phyloP scores from a whole-genome alignment of 2,329 filamentous ascomycete genomes.

The Penicillium expansum region DNA sequence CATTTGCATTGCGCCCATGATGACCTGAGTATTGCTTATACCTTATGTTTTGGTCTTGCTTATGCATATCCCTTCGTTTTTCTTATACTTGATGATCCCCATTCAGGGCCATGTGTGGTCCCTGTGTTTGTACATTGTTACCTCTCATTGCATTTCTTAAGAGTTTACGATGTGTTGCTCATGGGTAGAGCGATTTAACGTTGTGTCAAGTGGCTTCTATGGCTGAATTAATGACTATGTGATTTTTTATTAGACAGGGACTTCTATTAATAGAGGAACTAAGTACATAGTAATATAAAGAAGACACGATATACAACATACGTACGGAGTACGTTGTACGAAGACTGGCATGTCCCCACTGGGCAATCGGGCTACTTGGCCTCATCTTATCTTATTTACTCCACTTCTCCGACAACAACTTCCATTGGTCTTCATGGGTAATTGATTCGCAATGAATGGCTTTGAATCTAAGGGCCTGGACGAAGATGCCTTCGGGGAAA shows the following conservation, averaged over 20 bases:
- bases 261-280: not conserved
- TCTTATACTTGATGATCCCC: constrained; percentile 19
- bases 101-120: constrained; percentile 8
- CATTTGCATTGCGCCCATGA: constrained; percentile 27
- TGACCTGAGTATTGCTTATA: constrained; percentile 18
- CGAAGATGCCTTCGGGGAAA: constrained; percentile 77
- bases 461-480: constrained; percentile 68
- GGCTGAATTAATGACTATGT: constrained; percentile 8
- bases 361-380: constrained; percentile 28
- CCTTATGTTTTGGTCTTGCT: constrained; percentile 17
- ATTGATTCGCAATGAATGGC: constrained; percentile 66
- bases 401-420: constrained; percentile 18
- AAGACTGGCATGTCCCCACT: constrained; percentile 1
- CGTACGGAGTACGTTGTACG: not conserved
- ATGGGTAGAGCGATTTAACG: constrained; percentile 21
- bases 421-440: constrained; percentile 25
- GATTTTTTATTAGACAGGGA: not conserved
- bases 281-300: not conserved
- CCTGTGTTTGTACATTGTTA: constrained; percentile 24
- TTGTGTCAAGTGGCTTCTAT: constrained; percentile 3
- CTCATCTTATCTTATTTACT: constrained; percentile 29
- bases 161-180: constrained; percentile 15
- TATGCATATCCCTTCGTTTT: constrained; percentile 20
- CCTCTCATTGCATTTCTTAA: constrained; percentile 23
- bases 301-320: not conserved